phyloP scores from a whole-genome alignment of 305 asterid genomes.

The Vinca major region DNA sequence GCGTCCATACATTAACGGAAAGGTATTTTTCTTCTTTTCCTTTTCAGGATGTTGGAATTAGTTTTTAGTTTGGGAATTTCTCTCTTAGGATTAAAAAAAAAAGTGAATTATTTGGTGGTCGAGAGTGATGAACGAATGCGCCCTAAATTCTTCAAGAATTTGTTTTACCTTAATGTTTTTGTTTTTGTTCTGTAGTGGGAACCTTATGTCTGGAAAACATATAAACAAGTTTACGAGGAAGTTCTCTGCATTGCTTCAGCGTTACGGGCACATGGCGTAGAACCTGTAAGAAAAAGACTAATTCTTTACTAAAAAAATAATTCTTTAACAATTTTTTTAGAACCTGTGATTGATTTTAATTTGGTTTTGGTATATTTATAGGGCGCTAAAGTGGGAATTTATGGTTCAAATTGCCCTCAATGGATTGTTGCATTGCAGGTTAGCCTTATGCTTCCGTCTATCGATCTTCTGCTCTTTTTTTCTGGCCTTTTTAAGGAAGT shows the following conservation, averaged over 20 bases:
- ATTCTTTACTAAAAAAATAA: background rate
- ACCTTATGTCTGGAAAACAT: conserved; percentile 80
- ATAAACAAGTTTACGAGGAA: conserved; percentile 64
- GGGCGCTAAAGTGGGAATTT: conserved; percentile 84
- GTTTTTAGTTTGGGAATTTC: too few relatives aligned
- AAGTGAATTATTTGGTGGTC: too few relatives aligned
- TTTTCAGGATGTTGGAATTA: too few relatives aligned
- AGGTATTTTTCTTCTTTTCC: conserved; percentile 29
- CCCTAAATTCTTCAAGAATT: background rate
- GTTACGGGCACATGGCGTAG: conserved; percentile 53
- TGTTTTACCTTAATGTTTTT: background rate
- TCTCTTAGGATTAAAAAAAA: too few relatives aligned
- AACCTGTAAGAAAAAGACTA: conserved; percentile 49
- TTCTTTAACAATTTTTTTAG: background rate
- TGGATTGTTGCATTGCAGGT: conserved; percentile 99
- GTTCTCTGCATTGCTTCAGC: conserved; percentile 64
- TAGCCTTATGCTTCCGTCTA: conserved; percentile 7
- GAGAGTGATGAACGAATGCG: too few relatives aligned
- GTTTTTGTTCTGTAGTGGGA: conserved; percentile 51
- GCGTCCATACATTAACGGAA: conserved; percentile 48
- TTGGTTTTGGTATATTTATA: conserved; percentile 11
- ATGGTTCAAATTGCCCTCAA: conserved; percentile 91
- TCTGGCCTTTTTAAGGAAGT: background rate
- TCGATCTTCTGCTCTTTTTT: background rate
- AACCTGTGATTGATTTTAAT: background rate